A percentile compares a stretch with the other conserved stretches of the same genome.
Conservation (phyloP, 768 basidiomycete species). For the Cystofilobasidium macerans region DNA sequence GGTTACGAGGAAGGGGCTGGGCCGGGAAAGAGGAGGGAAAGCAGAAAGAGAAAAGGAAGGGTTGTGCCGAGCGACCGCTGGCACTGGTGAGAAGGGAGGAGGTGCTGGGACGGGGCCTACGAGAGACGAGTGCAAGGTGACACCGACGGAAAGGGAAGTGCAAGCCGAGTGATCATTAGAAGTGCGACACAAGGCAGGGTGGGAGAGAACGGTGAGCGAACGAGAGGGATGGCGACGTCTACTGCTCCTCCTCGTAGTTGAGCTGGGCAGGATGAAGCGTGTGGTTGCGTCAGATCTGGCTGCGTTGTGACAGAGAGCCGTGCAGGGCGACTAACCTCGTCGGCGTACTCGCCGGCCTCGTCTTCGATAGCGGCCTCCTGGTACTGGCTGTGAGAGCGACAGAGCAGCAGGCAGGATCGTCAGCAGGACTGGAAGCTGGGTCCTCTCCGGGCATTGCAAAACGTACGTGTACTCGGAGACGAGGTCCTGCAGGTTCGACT, state of each 20-base stretch:
- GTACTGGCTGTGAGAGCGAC: slow-evolving; percentile 11
- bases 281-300: too few species aligned
- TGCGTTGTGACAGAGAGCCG: background rate
- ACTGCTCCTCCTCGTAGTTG: background rate
- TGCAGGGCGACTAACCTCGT: background rate
- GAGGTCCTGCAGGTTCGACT: slow-evolving; percentile 55
- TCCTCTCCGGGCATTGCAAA: background rate
- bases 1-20: too few species aligned
- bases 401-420: background rate
- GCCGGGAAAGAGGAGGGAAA: too few species aligned
- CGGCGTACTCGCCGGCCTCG: slow-evolving; percentile 2
- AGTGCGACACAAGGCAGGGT: background rate
- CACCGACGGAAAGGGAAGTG: too few species aligned
- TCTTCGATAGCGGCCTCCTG: slow-evolving; percentile 17
- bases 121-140: too few species aligned
- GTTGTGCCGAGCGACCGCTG: too few species aligned
- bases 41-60: too few species aligned
- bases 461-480: slow-evolving; percentile 62
- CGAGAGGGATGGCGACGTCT: background rate
- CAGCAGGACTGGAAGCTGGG: background rate
- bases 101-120: too few species aligned
- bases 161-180: too few species aligned
- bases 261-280: too few species aligned
- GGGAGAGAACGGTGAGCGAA: background rate
- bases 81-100: too few species aligned